These are phyloP conservation scores for Scedosporium apiospermum DNA, from an alignment of 2,329 filamentous ascomycete genomes.

Conservation along the genomic window DNA sequence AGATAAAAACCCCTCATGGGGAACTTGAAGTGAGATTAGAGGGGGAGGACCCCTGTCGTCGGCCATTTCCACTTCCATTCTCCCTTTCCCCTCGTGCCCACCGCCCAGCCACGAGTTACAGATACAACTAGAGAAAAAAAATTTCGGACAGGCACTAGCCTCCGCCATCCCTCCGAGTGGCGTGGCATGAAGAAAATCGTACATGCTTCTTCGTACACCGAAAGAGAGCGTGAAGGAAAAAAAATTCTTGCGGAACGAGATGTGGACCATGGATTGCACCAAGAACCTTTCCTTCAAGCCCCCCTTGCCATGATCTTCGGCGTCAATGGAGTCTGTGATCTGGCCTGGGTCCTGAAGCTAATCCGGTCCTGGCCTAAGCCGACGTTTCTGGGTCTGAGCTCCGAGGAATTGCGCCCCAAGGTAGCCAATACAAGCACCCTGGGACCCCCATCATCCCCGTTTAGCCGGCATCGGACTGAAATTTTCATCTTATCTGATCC, in stretches of 20 bases:
- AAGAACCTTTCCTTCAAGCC: too few species aligned
- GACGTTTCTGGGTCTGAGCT: background rate
- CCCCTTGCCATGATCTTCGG: background rate
- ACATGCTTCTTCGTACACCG: too few species aligned
- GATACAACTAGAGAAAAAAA: background rate
- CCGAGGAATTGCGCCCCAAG: background rate
- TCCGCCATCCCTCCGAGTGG: background rate
- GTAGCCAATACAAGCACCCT: background rate
- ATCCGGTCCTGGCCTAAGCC: background rate
- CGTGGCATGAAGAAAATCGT: too few species aligned
- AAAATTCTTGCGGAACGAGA: background rate
- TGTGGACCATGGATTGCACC: background rate
- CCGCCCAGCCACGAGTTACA: background rate
- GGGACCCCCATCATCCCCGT: background rate
- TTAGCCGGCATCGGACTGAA: conserved; percentile 5
- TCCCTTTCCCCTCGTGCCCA: background rate
- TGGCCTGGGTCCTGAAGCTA: background rate
- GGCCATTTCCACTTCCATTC: background rate
- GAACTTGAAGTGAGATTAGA: too few species aligned
- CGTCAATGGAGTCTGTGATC: background rate
- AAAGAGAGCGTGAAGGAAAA: background rate
- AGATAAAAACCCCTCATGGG: conserved; percentile 33
- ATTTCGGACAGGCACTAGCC: background rate
- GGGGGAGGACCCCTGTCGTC: conserved; percentile 4
- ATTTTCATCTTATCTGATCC: conserved; percentile 42